Evolutionary conservation across 441 rosid genomes (phyloP).

Genomic region (Populus hybrid): DNA sequence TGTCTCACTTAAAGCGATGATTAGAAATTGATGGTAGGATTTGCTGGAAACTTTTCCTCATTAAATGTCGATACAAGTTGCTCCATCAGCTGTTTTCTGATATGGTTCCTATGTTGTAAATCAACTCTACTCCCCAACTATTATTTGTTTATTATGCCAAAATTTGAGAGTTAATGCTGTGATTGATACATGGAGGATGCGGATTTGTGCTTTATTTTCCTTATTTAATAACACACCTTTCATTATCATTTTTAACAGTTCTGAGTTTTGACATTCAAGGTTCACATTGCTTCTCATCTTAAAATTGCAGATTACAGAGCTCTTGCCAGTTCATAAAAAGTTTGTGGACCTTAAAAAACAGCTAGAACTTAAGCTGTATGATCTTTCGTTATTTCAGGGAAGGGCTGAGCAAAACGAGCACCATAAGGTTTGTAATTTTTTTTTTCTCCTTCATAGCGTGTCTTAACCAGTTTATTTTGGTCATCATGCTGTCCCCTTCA

Average conservation of each 20-base stretch:
- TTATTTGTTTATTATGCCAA: neutral
- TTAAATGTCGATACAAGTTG: neutral
- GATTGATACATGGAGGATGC: neutral
- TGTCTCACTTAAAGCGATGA: neutral
- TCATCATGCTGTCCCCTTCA: conserved; percentile 14
- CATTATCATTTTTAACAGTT: neutral
- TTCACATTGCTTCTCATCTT: conserved; percentile 13
- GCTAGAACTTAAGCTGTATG: conserved; percentile 84
- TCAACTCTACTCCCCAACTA: neutral
- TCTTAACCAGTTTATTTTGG: conserved; percentile 15
- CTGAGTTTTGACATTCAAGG: neutral
- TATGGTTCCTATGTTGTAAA: neutral
- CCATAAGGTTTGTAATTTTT: conserved; percentile 68
- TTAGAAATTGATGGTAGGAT: neutral
- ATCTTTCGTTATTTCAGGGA: conserved; percentile 81
- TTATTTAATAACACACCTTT: neutral
- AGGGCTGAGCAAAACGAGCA: conserved; percentile 98
- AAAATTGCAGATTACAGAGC: conserved; percentile 68
- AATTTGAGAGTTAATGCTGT: neutral
- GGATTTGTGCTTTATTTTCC: neutral
- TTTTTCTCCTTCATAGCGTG: neutral
- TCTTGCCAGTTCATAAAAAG: conserved; percentile 72
- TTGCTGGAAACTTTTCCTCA: neutral
- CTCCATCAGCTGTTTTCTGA: neutral
- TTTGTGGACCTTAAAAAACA: conserved; percentile 67